phyloP scores from a whole-genome alignment of 2,329 filamentous ascomycete species.

The Diaporthe humulicola region DNA sequence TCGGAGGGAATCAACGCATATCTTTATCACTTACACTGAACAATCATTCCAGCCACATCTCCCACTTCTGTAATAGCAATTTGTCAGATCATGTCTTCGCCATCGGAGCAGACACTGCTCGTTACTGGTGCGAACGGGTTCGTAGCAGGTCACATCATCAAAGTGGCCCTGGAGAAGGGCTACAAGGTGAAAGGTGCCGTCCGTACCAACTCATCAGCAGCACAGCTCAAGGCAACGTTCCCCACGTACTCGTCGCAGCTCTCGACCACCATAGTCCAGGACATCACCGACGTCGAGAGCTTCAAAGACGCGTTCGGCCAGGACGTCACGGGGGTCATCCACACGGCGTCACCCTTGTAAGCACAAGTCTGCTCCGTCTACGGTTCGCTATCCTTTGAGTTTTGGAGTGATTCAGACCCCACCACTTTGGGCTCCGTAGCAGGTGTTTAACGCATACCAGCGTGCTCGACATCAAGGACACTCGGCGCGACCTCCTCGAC shows the following conservation, averaged over 20 bases:
- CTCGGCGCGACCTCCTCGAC: conserved; percentile 57
- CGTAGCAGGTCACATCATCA: conserved; percentile 31
- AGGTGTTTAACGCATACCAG: background rate
- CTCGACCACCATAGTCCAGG: conserved; percentile 50
- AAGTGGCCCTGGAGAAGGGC: conserved; percentile 26
- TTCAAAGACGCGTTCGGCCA: conserved; percentile 52
- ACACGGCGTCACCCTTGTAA: conserved; percentile 52
- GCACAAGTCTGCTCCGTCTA: background rate
- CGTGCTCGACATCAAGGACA: conserved; percentile 50
- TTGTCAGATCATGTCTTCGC: background rate
- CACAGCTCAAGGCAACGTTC: conserved; percentile 13
- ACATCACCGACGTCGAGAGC: conserved; percentile 51
- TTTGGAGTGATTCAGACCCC: background rate
- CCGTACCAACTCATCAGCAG: conserved; percentile 15
- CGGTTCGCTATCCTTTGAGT: background rate
- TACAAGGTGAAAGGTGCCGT: conserved; percentile 26
- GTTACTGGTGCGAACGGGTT: conserved; percentile 29
- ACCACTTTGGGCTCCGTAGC: background rate
- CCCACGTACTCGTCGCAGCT: conserved; percentile 43
- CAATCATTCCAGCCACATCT: background rate
- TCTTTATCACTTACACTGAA: background rate
- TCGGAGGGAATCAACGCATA: background rate
- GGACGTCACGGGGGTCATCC: conserved; percentile 54
- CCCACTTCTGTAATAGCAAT: background rate
- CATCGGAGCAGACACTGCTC: conserved; percentile 26